phyloP scores from a whole-genome alignment of 192 early-diverging fungal genomes.

The Rhizophagus sp. region DNA sequence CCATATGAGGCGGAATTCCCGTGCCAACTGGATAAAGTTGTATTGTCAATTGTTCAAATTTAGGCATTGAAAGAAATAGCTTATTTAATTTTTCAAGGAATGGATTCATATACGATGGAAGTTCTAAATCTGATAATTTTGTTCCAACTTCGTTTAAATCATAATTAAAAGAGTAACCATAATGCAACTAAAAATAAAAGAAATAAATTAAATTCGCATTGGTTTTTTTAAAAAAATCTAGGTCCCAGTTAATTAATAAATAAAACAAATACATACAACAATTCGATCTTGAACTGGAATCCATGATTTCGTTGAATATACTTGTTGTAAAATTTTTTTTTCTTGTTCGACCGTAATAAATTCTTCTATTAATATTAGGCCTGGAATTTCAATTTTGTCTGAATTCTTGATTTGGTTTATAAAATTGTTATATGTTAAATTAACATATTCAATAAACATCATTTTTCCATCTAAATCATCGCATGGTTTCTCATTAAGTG shows the following conservation, averaged over 20 bases:
- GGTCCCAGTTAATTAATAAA: neutral
- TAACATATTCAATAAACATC: conserved; percentile 27
- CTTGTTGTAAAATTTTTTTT: conserved; percentile 6
- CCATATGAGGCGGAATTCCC: conserved; percentile 31
- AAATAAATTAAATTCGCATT: neutral
- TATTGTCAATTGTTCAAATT: conserved; percentile 26
- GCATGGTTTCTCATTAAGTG: conserved; percentile 9
- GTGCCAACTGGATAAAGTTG: conserved; percentile 29
- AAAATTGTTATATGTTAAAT: conserved; percentile 22
- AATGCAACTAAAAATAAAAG: conserved; percentile 19
- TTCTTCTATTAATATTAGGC: conserved; percentile 19
- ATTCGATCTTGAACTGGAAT: conserved; percentile 16
- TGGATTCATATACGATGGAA: conserved; percentile 20
- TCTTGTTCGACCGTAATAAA: conserved; percentile 16
- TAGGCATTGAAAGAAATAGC: conserved; percentile 4
- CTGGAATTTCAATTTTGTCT: neutral
- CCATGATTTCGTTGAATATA: conserved; percentile 16
- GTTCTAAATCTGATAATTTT: conserved; percentile 4
- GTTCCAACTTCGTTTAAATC: conserved; percentile 20
- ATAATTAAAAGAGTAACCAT: conserved; percentile 22
- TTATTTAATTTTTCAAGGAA: conserved; percentile 2
- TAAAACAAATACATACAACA: conserved; percentile 4
- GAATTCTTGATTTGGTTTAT: conserved; percentile 22
- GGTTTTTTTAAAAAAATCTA: neutral
- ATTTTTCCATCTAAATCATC: conserved; percentile 18